These are phyloP conservation scores for Apiospora saccharicola DNA, from an alignment of 2,329 filamentous ascomycete species.

Conservation along the genomic window DNA sequence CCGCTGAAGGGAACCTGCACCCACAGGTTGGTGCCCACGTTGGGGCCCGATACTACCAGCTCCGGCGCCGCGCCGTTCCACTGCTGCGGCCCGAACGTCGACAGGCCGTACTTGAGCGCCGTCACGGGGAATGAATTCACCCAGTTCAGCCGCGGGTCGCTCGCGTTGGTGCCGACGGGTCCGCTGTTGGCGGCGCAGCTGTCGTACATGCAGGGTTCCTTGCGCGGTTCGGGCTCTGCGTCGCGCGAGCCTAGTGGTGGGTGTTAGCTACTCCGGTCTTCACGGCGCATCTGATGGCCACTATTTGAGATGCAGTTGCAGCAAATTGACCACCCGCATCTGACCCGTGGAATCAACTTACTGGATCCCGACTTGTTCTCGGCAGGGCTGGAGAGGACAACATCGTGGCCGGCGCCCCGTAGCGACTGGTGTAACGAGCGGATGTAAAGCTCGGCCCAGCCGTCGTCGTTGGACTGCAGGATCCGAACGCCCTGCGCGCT, in stretches of 20 bases:
- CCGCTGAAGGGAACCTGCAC: slow-evolving; percentile 66
- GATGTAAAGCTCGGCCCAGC: slow-evolving; percentile 75
- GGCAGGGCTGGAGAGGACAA: slow-evolving; percentile 71
- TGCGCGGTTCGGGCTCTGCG: slow-evolving; percentile 54
- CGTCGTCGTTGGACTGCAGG: slow-evolving; percentile 74
- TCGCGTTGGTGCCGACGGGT: slow-evolving; percentile 63
- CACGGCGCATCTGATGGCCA: neutral
- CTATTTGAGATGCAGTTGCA: neutral
- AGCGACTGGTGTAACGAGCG: slow-evolving; percentile 66
- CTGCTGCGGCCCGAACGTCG: slow-evolving; percentile 59
- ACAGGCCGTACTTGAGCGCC: slow-evolving; percentile 68
- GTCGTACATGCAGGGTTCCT: slow-evolving; percentile 63
- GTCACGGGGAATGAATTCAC: slow-evolving; percentile 76
- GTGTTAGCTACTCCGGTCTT: neutral
- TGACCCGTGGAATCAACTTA: slow-evolving; percentile 41
- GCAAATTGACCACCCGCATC: neutral
- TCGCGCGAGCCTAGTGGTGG: slow-evolving; percentile 59
- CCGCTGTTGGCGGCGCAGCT: slow-evolving; percentile 66
- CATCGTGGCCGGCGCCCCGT: slow-evolving; percentile 62
- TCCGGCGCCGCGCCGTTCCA: slow-evolving; percentile 63
- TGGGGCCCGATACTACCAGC: slow-evolving; percentile 69
- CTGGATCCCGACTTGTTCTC: slow-evolving; percentile 70
- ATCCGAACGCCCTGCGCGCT: slow-evolving; percentile 54
- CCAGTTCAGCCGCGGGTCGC: slow-evolving; percentile 69
- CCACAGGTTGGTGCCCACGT: slow-evolving; percentile 66